Conservation (phyloP, 108 stramenopile genomes). For the Craspedostauros australis region DNA sequence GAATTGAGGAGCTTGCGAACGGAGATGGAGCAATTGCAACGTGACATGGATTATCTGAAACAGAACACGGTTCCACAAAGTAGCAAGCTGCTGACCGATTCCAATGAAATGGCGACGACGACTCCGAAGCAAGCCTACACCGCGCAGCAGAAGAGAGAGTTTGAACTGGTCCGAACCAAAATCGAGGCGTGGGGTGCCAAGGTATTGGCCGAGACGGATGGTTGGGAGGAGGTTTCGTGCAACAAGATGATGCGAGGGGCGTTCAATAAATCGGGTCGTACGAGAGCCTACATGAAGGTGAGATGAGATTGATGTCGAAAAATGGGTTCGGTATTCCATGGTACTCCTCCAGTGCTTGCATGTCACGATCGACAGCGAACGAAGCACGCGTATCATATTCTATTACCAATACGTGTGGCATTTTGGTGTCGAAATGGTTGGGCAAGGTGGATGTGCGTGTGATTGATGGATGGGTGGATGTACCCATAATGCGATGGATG, state of each 20-base stretch:
- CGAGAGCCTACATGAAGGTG: constrained; percentile 61
- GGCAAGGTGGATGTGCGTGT: no score
- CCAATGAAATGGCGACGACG: constrained; percentile 3
- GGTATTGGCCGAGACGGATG: constrained; percentile 44
- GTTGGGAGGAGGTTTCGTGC: constrained; percentile 69
- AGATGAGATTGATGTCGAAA: no score
- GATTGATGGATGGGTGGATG: no score
- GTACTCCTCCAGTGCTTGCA: no score
- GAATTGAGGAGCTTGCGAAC: constrained; percentile 64
- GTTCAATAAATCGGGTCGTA: constrained; percentile 52
- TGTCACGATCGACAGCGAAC: no score
- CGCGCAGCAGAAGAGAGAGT: constrained; percentile 23
- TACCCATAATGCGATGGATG: no score
- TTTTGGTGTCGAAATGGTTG: no score
- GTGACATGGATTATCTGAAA: constrained; percentile 54
- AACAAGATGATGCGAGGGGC: constrained; percentile 51
- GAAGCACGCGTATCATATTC: no score
- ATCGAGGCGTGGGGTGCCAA: constrained; percentile 68
- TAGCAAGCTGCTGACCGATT: constrained; percentile 11
- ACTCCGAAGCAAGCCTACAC: constrained; percentile 4
- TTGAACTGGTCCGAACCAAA: constrained; percentile 48
- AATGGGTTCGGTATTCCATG: no score
- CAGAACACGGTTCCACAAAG: constrained; percentile 16
- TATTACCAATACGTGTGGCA: no score
- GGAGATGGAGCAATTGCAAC: constrained; percentile 66